phyloP scores from a whole-genome alignment of 495 filamentous ascomycete species.

The Penicillium turbatum region DNA sequence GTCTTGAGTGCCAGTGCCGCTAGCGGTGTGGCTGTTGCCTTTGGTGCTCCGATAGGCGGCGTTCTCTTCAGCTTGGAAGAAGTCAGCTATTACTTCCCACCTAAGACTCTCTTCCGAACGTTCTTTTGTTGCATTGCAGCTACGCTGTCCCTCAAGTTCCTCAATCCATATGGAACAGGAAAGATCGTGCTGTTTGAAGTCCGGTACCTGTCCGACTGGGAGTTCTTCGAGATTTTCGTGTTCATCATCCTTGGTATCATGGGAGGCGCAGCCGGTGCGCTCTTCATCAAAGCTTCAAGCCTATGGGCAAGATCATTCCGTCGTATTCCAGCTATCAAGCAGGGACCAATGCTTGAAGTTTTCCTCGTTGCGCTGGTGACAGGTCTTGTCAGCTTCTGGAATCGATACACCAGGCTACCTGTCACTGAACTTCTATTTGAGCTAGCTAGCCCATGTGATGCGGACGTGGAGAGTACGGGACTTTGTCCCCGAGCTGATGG shows the following conservation, averaged over 20 bases:
- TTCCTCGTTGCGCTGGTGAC: conserved; percentile 82
- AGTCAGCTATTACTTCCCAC: conserved; percentile 94
- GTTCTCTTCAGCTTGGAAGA: conserved; percentile 94
- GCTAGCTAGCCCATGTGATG: conserved; percentile 79
- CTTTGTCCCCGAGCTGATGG: conserved; percentile 74
- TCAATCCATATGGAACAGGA: conserved; percentile 92
- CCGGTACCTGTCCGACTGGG: conserved; percentile 88
- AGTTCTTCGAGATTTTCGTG: conserved; percentile 80
- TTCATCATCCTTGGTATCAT: conserved; percentile 83
- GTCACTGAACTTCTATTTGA: conserved; percentile 90
- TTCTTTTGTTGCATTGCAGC: conserved; percentile 98
- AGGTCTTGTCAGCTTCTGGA: conserved; percentile 87
- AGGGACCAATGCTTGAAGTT: conserved; percentile 81
- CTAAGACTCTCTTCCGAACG: conserved; percentile 96
- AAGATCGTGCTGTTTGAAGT: conserved; percentile 98
- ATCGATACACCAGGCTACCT: conserved; percentile 79
- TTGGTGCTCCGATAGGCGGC: conserved; percentile 88
- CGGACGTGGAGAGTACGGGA: conserved; percentile 54
- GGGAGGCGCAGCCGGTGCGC: conserved; percentile 77
- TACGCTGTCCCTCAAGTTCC: conserved; percentile 83
- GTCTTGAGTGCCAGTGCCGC: conserved; percentile 89
- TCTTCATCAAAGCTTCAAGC: conserved; percentile 94
- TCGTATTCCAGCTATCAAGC: conserved; percentile 73
- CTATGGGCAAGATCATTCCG: conserved; percentile 88
- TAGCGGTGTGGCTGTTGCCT: conserved; percentile 90